Base-by-base conservation (phyloP, 2,329 filamentous ascomycete genomes). In the Botrytis hyacinthi region DNA sequence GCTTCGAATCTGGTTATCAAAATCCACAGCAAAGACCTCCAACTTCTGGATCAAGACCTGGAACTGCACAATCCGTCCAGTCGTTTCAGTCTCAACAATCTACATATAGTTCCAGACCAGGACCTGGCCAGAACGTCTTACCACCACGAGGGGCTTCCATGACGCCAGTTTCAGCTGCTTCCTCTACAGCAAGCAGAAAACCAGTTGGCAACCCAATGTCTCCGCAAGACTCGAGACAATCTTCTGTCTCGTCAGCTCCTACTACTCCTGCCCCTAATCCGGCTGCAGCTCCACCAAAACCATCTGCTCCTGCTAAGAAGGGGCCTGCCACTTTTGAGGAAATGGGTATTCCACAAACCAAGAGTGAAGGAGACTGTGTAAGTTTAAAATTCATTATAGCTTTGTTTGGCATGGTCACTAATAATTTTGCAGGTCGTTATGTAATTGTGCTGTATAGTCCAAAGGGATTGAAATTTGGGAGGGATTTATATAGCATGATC, bases 241-340 rank as follows among this genome's bases (percentile, higher is more conserved):
- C 73, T 59, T 75, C 75, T 40, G 42, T 42, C 59, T 46, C 76
- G 29, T 72, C 76, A 22, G 60, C 68, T 46, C 51, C 76, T 62
- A 71, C 77, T 9, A 70, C 69, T 7, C 68, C 75, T 8, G 71
- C 69, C 7, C 68, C 75, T 37, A 74, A 79, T 10, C 79, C 78
- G 66, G 79, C 79, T 63, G 74, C 88, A 87, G 96, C 95, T 18
- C 95, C 95, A 32, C 40, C 51, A 61, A 73, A 48, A 57, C 42
- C 73, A 12, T 68, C 67, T 2, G 66, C 76, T n/a, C 74, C 79
- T 12, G 78, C 78, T 61, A 80, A 81, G 63, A 75, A 87, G 87
- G 96, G 95, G 18, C 95, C 96, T 1, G 93, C 96, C 79, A 98
- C 96, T 0, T 99, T 99, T 82, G 95, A 98, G 81, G 95, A 97